phyloP scores from a whole-genome alignment of 371 early-diverging fungal genomes.

The Syncephalastrum sp. region DNA sequence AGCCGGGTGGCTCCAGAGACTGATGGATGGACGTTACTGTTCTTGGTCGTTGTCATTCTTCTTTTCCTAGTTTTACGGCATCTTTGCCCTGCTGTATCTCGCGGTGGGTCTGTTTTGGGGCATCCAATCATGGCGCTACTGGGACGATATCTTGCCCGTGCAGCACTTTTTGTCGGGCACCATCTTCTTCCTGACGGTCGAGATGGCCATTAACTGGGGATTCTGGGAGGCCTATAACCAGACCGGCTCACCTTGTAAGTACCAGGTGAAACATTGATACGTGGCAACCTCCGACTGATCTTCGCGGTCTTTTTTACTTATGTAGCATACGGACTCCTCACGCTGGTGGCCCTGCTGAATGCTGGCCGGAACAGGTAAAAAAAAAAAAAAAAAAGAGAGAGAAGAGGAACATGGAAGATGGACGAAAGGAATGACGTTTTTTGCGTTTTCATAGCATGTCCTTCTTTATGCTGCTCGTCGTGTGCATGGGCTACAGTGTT shows the following conservation, averaged over 20 bases:
- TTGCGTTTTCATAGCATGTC: conserved; percentile 57
- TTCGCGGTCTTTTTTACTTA: not conserved
- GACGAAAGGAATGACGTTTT: not conserved
- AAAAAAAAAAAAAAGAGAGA: not conserved
- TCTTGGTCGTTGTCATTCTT: not conserved
- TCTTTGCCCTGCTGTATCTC: conserved; percentile 70
- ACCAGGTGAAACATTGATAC: not conserved
- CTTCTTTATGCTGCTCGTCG: conserved; percentile 93
- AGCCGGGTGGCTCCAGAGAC: too few species aligned
- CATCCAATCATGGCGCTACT: conserved; percentile 70
- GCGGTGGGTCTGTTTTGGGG: conserved; percentile 77
- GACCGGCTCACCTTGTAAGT: conserved; percentile 48
- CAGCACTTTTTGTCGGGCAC: conserved; percentile 86
- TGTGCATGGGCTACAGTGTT: conserved; percentile 94
- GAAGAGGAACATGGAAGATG: not conserved
- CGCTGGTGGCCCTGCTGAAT: conserved; percentile 76
- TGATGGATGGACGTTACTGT: too few species aligned
- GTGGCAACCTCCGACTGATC: too few species aligned
- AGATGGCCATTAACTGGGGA: conserved; percentile 90
- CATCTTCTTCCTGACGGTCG: conserved; percentile 81
- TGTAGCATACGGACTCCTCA: conserved; percentile 57
- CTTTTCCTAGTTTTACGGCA: conserved; percentile 59
- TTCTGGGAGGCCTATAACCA: conserved; percentile 81
- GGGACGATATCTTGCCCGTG: conserved; percentile 86
- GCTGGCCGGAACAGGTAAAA: conserved; percentile 78